Conservation (phyloP, 805 yeast genomes). For the Cyberlindnera bimundalis region DNA sequence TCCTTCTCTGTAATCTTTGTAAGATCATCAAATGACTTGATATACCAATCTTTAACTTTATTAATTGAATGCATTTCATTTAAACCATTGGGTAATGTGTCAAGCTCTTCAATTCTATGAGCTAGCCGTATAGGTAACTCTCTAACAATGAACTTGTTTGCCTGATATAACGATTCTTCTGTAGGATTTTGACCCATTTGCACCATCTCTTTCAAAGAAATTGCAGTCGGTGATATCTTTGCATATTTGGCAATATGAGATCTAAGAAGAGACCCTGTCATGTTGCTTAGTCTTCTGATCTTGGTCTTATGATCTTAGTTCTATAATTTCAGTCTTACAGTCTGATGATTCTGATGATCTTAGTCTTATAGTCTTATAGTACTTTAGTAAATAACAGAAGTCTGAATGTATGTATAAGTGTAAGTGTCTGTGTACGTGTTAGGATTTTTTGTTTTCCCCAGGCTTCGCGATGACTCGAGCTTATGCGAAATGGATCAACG, state of each 20-base stretch:
- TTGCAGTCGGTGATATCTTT: slow-evolving; percentile 75
- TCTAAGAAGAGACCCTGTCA: slow-evolving; percentile 17
- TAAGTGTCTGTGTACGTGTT: no score
- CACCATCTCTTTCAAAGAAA: slow-evolving; percentile 84
- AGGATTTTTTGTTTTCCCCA: no score
- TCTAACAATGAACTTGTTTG: slow-evolving; percentile 79
- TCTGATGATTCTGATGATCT: no score
- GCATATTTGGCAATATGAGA: slow-evolving; percentile 46
- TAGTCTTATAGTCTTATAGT: no score
- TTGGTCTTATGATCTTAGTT: no score
- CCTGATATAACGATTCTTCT: slow-evolving; percentile 75
- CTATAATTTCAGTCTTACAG: no score
- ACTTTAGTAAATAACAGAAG: no score
- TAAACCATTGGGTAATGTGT: slow-evolving; percentile 72
- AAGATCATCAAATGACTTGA: slow-evolving; percentile 82
- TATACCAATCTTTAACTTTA: slow-evolving; percentile 84
- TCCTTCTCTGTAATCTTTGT: slow-evolving; percentile 40
- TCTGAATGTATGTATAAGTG: no score
- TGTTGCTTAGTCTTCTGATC: no score
- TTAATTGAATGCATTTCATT: slow-evolving; percentile 70
- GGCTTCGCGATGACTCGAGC: not conserved
- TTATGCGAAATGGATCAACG: not conserved
- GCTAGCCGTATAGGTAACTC: slow-evolving; percentile 87
- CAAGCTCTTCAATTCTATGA: slow-evolving; percentile 80
- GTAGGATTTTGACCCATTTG: slow-evolving; percentile 80